These are phyloP conservation scores for Xanthoconium stramineum DNA, from an alignment of 768 basidiomycete species.

Conservation along the genomic window DNA sequence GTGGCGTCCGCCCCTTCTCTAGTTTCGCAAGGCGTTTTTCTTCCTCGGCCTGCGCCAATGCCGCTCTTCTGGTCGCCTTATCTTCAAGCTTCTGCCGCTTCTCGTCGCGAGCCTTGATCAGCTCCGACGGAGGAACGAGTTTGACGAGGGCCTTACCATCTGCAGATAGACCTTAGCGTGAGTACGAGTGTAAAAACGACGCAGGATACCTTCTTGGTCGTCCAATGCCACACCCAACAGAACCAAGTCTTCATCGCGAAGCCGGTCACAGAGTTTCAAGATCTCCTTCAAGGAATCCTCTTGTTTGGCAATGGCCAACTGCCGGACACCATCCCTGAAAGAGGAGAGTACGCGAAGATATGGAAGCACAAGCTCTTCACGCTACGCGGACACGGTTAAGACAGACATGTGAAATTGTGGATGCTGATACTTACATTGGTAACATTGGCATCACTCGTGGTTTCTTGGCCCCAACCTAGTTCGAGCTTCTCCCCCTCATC, in stretches of 20 bases:
- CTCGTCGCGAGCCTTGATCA: constrained; percentile 85
- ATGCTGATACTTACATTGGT: constrained; percentile 42
- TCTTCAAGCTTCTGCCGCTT: constrained; percentile 73
- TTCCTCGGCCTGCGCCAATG: constrained; percentile 57
- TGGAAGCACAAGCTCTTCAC: constrained; percentile 84
- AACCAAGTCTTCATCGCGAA: constrained; percentile 86
- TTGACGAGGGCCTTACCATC: constrained; percentile 97
- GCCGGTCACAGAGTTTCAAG: constrained; percentile 79
- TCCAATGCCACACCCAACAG: constrained; percentile 95
- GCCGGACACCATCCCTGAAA: constrained; percentile 89
- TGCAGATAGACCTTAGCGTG: constrained; percentile 26
- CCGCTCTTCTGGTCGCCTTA: constrained; percentile 79
- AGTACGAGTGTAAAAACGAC: neutral
- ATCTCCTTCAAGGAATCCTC: constrained; percentile 74
- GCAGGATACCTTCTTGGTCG: constrained; percentile 81
- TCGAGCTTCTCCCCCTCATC: constrained; percentile 64
- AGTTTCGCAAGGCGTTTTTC: constrained; percentile 72
- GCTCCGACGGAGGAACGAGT: constrained; percentile 75
- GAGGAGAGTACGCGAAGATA: constrained; percentile 81
- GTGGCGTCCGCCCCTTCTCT: constrained; percentile 78
- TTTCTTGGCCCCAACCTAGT: constrained; percentile 85
- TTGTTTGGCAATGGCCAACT: constrained; percentile 70
- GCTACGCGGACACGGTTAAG: constrained; percentile 41
- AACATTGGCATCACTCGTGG: constrained; percentile 33
- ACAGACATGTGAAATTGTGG: neutral